These are phyloP conservation scores for Raphidocelis subcapitata DNA, from an alignment of 139 green algal genomes.

Conservation along the genomic window DNA sequence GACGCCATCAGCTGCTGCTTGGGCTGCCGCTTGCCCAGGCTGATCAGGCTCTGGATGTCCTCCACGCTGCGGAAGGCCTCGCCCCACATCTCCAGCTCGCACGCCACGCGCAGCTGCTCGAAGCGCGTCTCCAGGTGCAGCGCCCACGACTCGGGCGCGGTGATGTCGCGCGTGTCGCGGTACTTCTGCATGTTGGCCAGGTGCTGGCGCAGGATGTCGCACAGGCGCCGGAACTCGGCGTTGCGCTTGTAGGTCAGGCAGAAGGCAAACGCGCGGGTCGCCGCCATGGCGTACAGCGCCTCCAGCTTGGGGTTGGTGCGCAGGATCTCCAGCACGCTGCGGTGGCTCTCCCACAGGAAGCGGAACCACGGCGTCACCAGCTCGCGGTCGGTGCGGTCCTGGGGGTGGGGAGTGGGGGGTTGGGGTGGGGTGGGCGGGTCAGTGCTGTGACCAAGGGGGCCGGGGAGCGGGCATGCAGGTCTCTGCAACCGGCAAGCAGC, in stretches of 20 bases:
- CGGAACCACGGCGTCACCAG: conserved; percentile 99
- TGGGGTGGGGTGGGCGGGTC: too few species aligned
- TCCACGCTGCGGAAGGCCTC: conserved; percentile 98
- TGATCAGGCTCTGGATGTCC: conserved; percentile 94
- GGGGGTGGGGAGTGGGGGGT: neutral
- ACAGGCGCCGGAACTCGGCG: conserved; percentile 97
- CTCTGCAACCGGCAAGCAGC: too few species aligned
- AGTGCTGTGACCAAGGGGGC: too few species aligned
- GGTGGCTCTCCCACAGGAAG: conserved; percentile 99
- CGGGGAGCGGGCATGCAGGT: too few species aligned
- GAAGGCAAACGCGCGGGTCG: conserved; percentile 75
- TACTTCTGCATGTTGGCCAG: conserved; percentile 93
- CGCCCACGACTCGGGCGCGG: conserved; percentile 83
- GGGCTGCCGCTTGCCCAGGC: conserved; percentile 81
- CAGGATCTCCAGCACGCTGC: conserved; percentile 95
- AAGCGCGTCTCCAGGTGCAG: conserved; percentile 97
- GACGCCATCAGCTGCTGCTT: conserved; percentile 93
- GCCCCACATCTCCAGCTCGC: conserved; percentile 96
- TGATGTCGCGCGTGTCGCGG: conserved; percentile 91
- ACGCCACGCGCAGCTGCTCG: conserved; percentile 93
- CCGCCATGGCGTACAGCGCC: conserved; percentile 83
- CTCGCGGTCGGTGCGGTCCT: conserved; percentile 94
- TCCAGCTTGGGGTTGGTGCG: conserved; percentile 98
- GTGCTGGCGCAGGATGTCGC: conserved; percentile 98
- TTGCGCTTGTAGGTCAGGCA: conserved; percentile 97